These are phyloP conservation scores for Calonectria naviculata DNA, from an alignment of 2,329 filamentous ascomycete species.

Conservation along the genomic window DNA sequence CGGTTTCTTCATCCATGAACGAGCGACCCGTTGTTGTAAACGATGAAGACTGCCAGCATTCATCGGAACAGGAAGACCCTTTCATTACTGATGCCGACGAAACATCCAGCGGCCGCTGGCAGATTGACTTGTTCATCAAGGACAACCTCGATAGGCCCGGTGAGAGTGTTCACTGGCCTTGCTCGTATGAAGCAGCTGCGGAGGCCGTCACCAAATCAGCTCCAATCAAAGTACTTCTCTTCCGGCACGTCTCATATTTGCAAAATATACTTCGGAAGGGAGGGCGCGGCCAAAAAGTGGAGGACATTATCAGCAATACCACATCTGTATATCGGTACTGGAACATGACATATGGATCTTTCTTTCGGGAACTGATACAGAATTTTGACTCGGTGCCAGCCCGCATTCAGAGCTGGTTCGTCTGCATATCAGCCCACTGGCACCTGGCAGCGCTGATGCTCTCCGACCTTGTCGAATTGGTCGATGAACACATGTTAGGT, in stretches of 20 bases:
- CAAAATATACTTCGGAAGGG: conserved; percentile 60
- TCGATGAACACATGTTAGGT: conserved; percentile 54
- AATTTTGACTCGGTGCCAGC: conserved; percentile 60
- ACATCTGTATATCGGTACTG: conserved; percentile 64
- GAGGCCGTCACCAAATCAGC: conserved; percentile 60
- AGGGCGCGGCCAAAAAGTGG: conserved; percentile 50
- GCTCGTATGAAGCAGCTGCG: conserved; percentile 60
- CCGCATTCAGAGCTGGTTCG: conserved; percentile 68
- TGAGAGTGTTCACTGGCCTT: conserved; percentile 58
- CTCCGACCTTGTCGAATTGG: conserved; percentile 62
- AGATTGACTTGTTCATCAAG: conserved; percentile 34
- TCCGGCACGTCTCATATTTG: conserved; percentile 45
- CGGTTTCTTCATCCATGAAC: conserved; percentile 64
- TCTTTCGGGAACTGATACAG: conserved; percentile 61
- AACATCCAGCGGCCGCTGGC: conserved; percentile 31
- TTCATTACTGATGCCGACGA: not conserved
- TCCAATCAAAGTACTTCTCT: conserved; percentile 53
- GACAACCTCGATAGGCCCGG: conserved; percentile 39
- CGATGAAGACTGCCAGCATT: conserved; percentile 52
- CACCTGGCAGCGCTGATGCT: conserved; percentile 66
- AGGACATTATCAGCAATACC: conserved; percentile 59
- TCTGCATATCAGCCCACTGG: conserved; percentile 67
- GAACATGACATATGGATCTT: conserved; percentile 61
- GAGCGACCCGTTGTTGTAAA: conserved; percentile 46
- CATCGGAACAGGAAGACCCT: conserved; percentile 31